Base-by-base conservation (phyloP, 2,329 filamentous ascomycete genomes). In the Keithomyces neogunnii region DNA sequence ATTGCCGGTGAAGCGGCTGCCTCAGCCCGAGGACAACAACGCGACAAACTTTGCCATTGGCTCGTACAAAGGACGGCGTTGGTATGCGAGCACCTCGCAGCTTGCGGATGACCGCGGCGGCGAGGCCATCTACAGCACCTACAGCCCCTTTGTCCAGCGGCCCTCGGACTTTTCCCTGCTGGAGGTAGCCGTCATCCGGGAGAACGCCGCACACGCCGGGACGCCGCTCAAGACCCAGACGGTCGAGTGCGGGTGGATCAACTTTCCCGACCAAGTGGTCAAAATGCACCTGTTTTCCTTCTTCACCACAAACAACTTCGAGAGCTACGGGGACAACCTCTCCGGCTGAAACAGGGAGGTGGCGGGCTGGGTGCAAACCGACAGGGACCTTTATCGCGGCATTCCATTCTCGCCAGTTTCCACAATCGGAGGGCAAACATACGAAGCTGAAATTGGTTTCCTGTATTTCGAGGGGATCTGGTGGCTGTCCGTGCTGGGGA, bases 211-310 rank as follows among this genome's bases (percentile, higher is more conserved):
- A 2, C 50, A 53, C 19, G 33, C 43, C n/a, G 52, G 55, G 8
- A 51, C 39, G 26, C 49, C 51, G 19, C 43, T 50, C 40, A 46
- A 51, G 3, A 44, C 28, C n/a, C 58, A 60, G 48, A 56, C 58
- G 10, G 38, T 59, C 11, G 58, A 60, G 51, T 50, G 54, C 43
- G 58, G 58, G 2, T 58, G 56, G 56, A 60, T 58, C 54, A 53
- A 54, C 51, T 57, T 51, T 38, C 58, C 58, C 0, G 40, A 49
- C 26, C 54, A 56, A 33, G 51, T 43, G 1, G 6, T 32, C n/a
- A 19, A 45, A 3, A 54, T 56, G 13, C 54, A 55, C 43, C 54
- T 60, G 7, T 60, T 60, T 48, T 31, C 51, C 35, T 60, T 53
- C 48, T 60, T 47, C 48, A 60, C 54, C n/a, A 56, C 51, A 50